These are phyloP conservation scores for Lippia alba DNA, from an alignment of 305 asterid species.

Conservation along the genomic window DNA sequence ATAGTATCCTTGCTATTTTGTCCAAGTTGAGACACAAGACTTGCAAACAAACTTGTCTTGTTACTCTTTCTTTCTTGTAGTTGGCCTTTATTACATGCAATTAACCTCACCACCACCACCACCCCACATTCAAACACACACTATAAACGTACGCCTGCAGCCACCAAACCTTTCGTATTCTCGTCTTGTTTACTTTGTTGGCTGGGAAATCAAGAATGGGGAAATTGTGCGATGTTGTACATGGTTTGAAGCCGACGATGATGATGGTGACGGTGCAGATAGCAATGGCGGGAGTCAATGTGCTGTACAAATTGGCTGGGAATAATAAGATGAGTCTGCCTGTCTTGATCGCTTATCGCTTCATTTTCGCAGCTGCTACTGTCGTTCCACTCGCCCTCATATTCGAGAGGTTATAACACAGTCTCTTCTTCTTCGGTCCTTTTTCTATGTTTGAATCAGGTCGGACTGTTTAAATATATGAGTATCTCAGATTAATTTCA, in stretches of 20 bases:
- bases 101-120: neutral
- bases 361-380: slow-evolving; percentile 57
- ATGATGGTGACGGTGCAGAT: slow-evolving; percentile 65
- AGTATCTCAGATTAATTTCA: no score
- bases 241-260: slow-evolving; percentile 59
- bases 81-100: neutral
- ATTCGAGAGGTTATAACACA: slow-evolving; percentile 51
- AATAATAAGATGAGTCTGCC: slow-evolving; percentile 52
- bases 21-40: neutral
- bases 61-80: neutral
- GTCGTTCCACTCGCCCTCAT: slow-evolving; percentile 66
- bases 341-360: slow-evolving; percentile 75
- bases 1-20: neutral
- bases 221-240: slow-evolving; percentile 39
- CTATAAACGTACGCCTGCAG: neutral
- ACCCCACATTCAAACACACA: neutral
- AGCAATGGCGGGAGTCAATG: slow-evolving; percentile 45
- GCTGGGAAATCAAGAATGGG: slow-evolving; percentile 41
- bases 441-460: neutral
- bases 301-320: slow-evolving; percentile 63
- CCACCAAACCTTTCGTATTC: neutral
- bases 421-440: neutral
- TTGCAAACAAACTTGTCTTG: neutral
- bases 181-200: neutral
- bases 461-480: no score